Percentiles rank a stretch among this genome's conserved stretches.
phyloP scores from a whole-genome alignment of 1,284 basidiomycete species.

The Dichomitus squalens region DNA sequence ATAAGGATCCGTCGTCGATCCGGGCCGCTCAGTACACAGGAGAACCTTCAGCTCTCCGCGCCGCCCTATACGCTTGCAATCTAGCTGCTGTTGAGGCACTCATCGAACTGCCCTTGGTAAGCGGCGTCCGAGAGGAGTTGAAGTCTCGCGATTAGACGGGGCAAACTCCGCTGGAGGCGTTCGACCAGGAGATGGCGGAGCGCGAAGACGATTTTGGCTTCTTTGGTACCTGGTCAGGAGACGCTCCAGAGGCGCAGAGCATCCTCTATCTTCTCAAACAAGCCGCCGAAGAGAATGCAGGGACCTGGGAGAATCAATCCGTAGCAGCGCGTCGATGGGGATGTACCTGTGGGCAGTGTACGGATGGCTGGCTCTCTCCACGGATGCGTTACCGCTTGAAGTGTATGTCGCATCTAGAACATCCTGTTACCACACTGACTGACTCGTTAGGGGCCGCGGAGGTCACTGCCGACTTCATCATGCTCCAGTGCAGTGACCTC shows the following conservation, averaged over 20 bases:
- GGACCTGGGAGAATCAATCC: neutral
- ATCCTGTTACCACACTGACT: neutral
- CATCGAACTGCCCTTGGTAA: constrained; percentile 1
- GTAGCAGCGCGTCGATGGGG: constrained; percentile 12
- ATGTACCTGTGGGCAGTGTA: constrained; percentile 25
- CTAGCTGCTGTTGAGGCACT: constrained; percentile 6
- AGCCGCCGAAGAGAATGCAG: neutral
- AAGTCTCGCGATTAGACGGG: constrained; percentile 10
- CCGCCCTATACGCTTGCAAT: constrained; percentile 4
- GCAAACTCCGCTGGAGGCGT: constrained; percentile 12
- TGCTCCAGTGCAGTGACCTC: neutral
- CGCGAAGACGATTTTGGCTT: neutral
- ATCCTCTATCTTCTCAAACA: neutral
- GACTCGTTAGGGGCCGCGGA: neutral
- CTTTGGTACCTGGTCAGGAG: neutral
- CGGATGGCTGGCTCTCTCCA: constrained; percentile 25
- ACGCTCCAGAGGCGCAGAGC: neutral
- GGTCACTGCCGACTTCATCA: neutral
- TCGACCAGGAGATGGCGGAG: constrained; percentile 3
- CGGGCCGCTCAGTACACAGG: neutral
- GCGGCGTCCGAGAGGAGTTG: constrained; percentile 3
- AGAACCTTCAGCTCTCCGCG: constrained; percentile 7
- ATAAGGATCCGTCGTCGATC: constrained; percentile 4
- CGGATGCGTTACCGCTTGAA: constrained; percentile 17
- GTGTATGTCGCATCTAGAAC: neutral